Evolutionary conservation across 2,329 filamentous ascomycete species (phyloP).

Genomic region (Madurella fahalii): DNA sequence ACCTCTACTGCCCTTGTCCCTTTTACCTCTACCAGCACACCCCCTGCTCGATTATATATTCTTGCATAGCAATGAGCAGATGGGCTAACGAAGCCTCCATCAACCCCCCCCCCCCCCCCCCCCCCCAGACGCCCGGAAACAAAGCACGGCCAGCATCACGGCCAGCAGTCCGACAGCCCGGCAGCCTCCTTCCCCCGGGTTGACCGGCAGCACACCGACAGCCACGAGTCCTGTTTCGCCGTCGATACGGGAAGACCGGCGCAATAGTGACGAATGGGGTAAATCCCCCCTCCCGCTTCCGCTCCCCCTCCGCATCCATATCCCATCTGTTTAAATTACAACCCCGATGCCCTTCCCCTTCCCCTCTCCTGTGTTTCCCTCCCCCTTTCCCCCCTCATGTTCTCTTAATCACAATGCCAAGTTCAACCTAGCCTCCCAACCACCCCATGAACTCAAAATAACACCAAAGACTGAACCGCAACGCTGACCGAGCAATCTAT

Average conservation of each 20-base stretch:
- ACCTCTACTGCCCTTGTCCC: neutral
- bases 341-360: neutral
- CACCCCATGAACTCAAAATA: neutral
- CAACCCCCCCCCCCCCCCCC: neutral
- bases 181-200: neutral
- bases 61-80: too few relatives aligned
- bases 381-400: neutral
- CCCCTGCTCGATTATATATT: too few relatives aligned
- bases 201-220: neutral
- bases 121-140: slow-evolving; percentile 7
- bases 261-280: slow-evolving; percentile 27
- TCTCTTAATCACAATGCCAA: too few relatives aligned
- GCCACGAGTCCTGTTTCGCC: neutral
- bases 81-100: neutral
- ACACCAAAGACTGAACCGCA: neutral
- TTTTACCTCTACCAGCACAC: too few relatives aligned
- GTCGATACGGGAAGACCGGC: slow-evolving; percentile 11
- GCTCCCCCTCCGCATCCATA: neutral
- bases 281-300: neutral
- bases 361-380: neutral
- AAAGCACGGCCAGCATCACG: slow-evolving; percentile 4
- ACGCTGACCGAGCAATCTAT: neutral
- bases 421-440: neutral
- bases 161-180: slow-evolving; percentile 2
- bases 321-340: neutral